A percentile compares a stretch with the other conserved stretches of the same genome.
Evolutionary conservation across 345 rosid species (phyloP).

Genomic region (Mallotus nudiflorus): DNA sequence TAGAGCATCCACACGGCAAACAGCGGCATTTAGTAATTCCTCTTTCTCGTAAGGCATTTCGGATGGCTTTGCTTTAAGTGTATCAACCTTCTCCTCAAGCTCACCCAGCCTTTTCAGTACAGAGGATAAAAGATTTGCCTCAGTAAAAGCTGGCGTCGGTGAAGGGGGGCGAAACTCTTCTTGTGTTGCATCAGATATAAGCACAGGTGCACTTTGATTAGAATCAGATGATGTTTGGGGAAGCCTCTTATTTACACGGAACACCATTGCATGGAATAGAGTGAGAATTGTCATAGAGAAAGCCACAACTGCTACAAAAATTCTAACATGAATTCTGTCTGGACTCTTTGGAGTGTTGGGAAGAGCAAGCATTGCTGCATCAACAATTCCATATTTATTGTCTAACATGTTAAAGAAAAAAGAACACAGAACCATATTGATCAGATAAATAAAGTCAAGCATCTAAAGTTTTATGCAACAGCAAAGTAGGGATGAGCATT

Average conservation of each 20-base stretch:
- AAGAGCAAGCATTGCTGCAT: slow-evolving; percentile 45
- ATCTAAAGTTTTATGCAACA: no score
- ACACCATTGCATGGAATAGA: slow-evolving; percentile 49
- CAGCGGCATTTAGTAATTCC: slow-evolving; percentile 94
- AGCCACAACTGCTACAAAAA: slow-evolving; percentile 48
- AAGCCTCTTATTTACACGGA: slow-evolving; percentile 47
- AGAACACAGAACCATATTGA: neutral
- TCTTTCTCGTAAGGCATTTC: slow-evolving; percentile 98
- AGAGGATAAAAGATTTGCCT: slow-evolving; percentile 62
- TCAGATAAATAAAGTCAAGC: neutral
- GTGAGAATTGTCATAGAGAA: slow-evolving; percentile 60
- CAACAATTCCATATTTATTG: slow-evolving; percentile 20
- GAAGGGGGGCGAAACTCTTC: slow-evolving; percentile 63
- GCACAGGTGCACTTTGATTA: slow-evolving; percentile 43
- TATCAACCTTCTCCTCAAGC: slow-evolving; percentile 85
- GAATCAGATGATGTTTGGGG: slow-evolving; percentile 33
- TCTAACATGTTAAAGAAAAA: neutral
- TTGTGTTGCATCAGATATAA: slow-evolving; percentile 26
- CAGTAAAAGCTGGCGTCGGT: slow-evolving; percentile 46
- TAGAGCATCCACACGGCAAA: slow-evolving; percentile 93
- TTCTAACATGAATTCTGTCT: slow-evolving; percentile 52
- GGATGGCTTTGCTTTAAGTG: slow-evolving; percentile 81
- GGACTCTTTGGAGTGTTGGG: slow-evolving; percentile 49
- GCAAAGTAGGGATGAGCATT: no score
- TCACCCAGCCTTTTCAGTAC: slow-evolving; percentile 80